These are phyloP conservation scores for Gigaspora rosea DNA, from an alignment of 192 early-diverging fungal genomes.

Conservation along the genomic window DNA sequence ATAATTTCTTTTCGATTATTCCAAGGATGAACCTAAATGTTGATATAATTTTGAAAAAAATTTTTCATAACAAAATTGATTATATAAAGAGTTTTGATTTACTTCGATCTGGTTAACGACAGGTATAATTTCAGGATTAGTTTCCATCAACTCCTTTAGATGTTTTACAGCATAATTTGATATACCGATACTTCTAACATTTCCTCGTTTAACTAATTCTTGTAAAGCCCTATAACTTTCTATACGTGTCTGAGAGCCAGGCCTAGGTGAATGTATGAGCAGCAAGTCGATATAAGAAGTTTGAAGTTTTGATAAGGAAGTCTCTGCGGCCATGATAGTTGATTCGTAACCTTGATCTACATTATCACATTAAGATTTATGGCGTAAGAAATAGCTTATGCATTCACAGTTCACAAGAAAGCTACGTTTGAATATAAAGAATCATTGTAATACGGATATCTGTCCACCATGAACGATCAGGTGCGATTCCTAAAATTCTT, in stretches of 20 bases:
- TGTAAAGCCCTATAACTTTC: slow-evolving; percentile 57
- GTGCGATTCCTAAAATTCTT: too few species aligned
- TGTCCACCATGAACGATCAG: too few species aligned
- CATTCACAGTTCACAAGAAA: too few species aligned
- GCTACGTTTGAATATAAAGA: too few species aligned
- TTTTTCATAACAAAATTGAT: not conserved
- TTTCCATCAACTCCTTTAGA: slow-evolving; percentile 49
- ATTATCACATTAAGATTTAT: too few species aligned
- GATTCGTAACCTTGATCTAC: slow-evolving; percentile 51
- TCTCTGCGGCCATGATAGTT: slow-evolving; percentile 52
- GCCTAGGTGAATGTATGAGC: slow-evolving; percentile 59
- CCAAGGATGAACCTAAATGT: slow-evolving; percentile 49
- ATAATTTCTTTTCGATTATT: slow-evolving; percentile 47
- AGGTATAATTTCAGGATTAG: slow-evolving; percentile 45
- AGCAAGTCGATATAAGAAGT: slow-evolving; percentile 64
- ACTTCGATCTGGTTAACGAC: slow-evolving; percentile 62
- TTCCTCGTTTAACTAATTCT: slow-evolving; percentile 48
- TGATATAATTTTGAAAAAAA: not conserved
- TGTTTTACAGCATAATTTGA: slow-evolving; percentile 58
- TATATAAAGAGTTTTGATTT: not conserved
- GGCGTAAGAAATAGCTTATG: too few species aligned
- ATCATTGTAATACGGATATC: too few species aligned
- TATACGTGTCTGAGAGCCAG: slow-evolving; percentile 47
- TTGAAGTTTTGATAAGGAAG: slow-evolving; percentile 53
- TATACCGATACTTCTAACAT: slow-evolving; percentile 57